These are phyloP conservation scores for Starmerella vaccinii DNA, from an alignment of 805 yeast genomes.

Conservation along the genomic window DNA sequence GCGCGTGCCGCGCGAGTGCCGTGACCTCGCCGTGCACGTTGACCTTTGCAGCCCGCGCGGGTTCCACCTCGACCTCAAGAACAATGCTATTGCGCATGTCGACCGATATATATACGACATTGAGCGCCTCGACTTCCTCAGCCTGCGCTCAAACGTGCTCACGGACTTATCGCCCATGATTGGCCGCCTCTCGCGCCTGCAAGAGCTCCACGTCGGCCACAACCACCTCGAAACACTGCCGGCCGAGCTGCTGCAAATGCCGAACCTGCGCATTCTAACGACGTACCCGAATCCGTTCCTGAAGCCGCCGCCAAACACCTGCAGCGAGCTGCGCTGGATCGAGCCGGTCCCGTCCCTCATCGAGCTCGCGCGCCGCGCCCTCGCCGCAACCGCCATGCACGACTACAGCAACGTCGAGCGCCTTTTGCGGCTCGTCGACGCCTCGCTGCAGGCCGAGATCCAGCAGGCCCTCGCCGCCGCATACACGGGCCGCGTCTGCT, in stretches of 20 bases:
- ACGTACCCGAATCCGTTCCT: constrained; percentile 33
- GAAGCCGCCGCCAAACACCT: constrained; percentile 17
- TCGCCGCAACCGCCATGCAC: constrained; percentile 8
- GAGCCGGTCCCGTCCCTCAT: constrained; percentile 10
- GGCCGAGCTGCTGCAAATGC: constrained; percentile 29
- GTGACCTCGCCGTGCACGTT: constrained; percentile 27
- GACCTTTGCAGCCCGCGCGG: constrained; percentile 23
- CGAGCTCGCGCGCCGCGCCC: constrained; percentile 16
- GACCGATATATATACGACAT: constrained; percentile 30
- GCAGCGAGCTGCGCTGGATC: not conserved
- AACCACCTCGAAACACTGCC: constrained; percentile 32
- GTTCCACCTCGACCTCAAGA: constrained; percentile 28
- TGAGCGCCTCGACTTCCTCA: constrained; percentile 30
- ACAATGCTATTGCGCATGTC: constrained; percentile 27
- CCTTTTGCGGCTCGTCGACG: not conserved
- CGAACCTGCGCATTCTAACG: constrained; percentile 26
- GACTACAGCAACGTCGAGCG: constrained; percentile 3
- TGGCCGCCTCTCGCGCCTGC: constrained; percentile 26
- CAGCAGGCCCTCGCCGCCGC: constrained; percentile 6
- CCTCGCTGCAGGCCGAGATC: not conserved
- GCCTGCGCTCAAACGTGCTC: constrained; percentile 31
- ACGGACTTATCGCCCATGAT: constrained; percentile 30
- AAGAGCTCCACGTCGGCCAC: constrained; percentile 31
- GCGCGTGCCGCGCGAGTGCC: constrained; percentile 31
- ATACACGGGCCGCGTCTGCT: constrained; percentile 12